Evolutionary conservation across 2,329 filamentous ascomycete species (phyloP).

Genomic region (Beauveria asiatica): DNA sequence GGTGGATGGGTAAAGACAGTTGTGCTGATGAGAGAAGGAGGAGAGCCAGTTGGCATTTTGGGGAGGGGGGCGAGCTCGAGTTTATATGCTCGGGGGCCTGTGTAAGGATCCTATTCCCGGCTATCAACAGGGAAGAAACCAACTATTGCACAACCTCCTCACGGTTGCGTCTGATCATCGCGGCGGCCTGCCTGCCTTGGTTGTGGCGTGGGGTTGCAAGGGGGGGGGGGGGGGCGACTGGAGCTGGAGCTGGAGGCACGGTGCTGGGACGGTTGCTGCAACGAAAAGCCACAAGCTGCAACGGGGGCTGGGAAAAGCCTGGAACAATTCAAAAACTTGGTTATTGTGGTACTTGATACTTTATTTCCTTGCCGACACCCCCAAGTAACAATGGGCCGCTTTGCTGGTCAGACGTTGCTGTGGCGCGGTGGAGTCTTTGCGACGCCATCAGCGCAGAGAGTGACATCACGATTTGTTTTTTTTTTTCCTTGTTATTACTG

Average conservation of each 20-base stretch:
- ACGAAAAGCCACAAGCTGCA: too few relatives aligned
- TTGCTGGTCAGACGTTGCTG: neutral
- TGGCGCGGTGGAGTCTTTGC: neutral
- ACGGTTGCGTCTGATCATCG: neutral
- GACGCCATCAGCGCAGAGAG: neutral
- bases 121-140: neutral
- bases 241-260: too few relatives aligned
- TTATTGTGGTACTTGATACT: too few relatives aligned
- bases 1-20: neutral
- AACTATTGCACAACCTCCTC: neutral
- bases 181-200: too few relatives aligned
- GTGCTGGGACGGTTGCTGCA: too few relatives aligned
- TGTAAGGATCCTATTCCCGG: neutral
- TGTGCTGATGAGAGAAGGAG: neutral
- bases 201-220: too few relatives aligned
- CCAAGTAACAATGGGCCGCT: too few relatives aligned
- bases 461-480: neutral
- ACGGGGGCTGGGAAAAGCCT: too few relatives aligned
- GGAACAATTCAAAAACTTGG: too few relatives aligned
- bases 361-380: too few relatives aligned
- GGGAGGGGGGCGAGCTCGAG: neutral
- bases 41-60: neutral
- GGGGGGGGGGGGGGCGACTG: too few relatives aligned
- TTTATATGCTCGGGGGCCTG: constrained; percentile 3
- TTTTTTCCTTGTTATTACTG: too few relatives aligned